Evolutionary conservation across 148 eudicot genomes (phyloP).

Genomic region (Rhododendron molle): DNA sequence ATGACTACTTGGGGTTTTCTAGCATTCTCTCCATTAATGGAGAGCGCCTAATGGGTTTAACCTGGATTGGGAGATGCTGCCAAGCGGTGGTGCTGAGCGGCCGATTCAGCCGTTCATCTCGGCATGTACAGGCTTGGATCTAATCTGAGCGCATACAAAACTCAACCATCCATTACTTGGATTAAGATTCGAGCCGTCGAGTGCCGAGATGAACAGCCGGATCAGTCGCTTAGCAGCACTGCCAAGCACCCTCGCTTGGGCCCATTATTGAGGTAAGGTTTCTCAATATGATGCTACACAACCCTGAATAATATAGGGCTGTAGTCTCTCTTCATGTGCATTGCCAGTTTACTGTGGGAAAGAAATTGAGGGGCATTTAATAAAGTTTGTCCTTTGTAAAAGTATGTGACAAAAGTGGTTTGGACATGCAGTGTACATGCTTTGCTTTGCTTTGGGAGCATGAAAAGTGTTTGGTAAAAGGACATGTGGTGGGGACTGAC

Average conservation of each 20-base stretch:
- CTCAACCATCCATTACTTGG: too few species aligned
- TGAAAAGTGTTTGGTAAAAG: neutral
- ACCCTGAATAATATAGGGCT: neutral
- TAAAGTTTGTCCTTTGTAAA: neutral
- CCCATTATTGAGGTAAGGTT: neutral
- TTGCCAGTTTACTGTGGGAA: neutral
- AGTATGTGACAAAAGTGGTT: slow-evolving; percentile 6
- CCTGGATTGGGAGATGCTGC: neutral
- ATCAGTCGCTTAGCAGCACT: too few species aligned
- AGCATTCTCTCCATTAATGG: neutral
- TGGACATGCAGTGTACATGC: neutral
- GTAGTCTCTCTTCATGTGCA: neutral
- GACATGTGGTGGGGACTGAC: neutral
- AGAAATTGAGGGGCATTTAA: neutral
- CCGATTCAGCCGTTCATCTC: too few species aligned
- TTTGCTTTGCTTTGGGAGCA: neutral
- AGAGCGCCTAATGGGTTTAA: neutral
- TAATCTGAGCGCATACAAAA: too few species aligned
- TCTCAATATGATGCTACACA: neutral
- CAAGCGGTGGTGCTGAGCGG: too few species aligned
- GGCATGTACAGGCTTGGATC: too few species aligned
- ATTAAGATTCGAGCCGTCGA: too few species aligned
- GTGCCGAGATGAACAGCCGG: too few species aligned
- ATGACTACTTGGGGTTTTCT: neutral
- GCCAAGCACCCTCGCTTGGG: too few species aligned